Base-by-base conservation (phyloP, 805 yeast genomes). In the Maudiozyma pseudohumilis region DNA sequence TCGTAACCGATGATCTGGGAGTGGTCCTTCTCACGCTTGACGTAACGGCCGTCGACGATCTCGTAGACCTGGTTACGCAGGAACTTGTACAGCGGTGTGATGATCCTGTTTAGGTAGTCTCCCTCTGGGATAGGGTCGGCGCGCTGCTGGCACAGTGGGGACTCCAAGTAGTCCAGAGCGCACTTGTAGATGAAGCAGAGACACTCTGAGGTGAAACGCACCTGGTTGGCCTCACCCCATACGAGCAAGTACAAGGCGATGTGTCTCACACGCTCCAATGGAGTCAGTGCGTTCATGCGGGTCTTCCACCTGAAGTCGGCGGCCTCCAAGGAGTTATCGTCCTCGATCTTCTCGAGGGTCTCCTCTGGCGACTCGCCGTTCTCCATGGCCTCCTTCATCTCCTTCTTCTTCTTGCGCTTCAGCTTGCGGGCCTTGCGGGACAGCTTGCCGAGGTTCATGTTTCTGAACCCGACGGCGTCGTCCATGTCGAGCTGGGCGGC, bases 201-300 rank as follows among this genome's bases (percentile, higher is more conserved):
- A 66, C 82, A 73, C 70, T 87, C 96, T 17, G 83, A 71, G 40
- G 92, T 81, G 68, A 92, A 92, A 65, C 99, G 82, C 41, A 89
- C 94, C 68, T 83, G 92, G 64, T 83, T 83, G 25, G 92, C 88
- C 66, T 83, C 94, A 68, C 94, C 94, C 94, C 94, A 83, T 50
- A 80, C 63, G 52, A 83, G 67, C 43, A 83, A 66, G 64, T 81
- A 83, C 44, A 83, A 65, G 11, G 88, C 79, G 49, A 83, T 64
- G 47, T 82, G 87, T 64, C 88, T 75, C 38, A 81, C 88, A 63
- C 81, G 74, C 59, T 81, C 89, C 39, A 80, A 64, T n/a, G 92
- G 86, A 35, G 78, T 55, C 51, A 80, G 66, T 22, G 68, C 59
- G 54, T 80, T 78, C 88, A 82, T 80, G 60, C 70, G 77, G 35